Percentiles rank a stretch among this genome's conserved stretches.
phyloP scores from a whole-genome alignment of 768 basidiomycete species.

The Leccinum longicurvipes region DNA sequence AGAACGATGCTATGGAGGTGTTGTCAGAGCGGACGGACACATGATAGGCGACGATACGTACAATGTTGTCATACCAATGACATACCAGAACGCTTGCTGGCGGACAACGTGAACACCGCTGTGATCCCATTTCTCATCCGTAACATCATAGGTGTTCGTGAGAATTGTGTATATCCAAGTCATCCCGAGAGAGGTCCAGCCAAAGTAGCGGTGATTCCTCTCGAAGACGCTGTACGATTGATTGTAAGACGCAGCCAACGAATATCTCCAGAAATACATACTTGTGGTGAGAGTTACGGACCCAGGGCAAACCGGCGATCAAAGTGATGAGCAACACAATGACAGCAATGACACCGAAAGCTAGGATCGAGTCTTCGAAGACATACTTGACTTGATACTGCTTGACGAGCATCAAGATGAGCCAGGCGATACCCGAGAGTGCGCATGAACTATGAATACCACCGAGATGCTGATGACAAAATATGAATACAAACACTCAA shows the following conservation, averaged over 20 bases:
- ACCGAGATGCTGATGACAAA: conserved; percentile 57
- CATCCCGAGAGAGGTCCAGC: conserved; percentile 60
- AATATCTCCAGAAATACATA: conserved; percentile 31
- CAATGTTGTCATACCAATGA: conserved; percentile 70
- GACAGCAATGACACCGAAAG: conserved; percentile 59
- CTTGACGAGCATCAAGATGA: conserved; percentile 58
- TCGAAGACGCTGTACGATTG: conserved; percentile 59
- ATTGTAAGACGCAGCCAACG: background rate
- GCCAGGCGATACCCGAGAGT: conserved; percentile 65
- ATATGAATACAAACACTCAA: conserved; percentile 4
- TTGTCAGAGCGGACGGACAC: background rate
- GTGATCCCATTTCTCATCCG: conserved; percentile 54
- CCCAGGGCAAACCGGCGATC: conserved; percentile 71
- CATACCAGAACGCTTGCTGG: conserved; percentile 79
- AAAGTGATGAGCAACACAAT: conserved; percentile 56
- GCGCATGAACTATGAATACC: conserved; percentile 80
- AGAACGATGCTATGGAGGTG: conserved; percentile 50
- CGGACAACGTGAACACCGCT: conserved; percentile 51
- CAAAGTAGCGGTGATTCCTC: conserved; percentile 75
- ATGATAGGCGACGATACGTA: conserved; percentile 33
- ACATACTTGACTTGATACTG: conserved; percentile 48
- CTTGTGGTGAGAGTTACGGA: conserved; percentile 81
- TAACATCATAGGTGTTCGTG: conserved; percentile 57
- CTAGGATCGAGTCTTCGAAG: conserved; percentile 55
- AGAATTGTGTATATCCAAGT: conserved; percentile 69